Evolutionary conservation across 768 basidiomycete genomes (phyloP), one percentile per base, ranked within the genome.

Genomic region (Pisolithus microcarpus): DNA sequence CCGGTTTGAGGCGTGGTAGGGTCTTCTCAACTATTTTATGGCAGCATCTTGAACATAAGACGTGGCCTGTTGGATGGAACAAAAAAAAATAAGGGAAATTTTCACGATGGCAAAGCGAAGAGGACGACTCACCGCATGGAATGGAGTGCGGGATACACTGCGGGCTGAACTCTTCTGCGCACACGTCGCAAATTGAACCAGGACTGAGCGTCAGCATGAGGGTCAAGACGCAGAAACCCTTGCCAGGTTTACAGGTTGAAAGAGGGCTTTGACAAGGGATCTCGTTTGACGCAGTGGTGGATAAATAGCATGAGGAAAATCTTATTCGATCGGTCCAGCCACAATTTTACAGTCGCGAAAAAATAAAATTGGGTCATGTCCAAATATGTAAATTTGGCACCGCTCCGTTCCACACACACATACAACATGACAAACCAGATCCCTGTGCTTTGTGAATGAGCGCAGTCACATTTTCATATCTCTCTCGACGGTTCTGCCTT

Each of bases 161-260:
- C 52, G 80, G 73, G 64, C 83, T 83, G 70, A 79, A 90, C 75
- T 89, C 86, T 72, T 89, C 87, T 63, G 87, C 87, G 75, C 87
- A 90, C 64, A 90, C 87, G 77, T 90, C 87, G 82, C 87, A 90
- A 68, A 82, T 76, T 67, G 84, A 88, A 70, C 85, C 85, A 69
- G 85, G 80, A 73, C 73, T 77, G 64, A 90, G 84, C 67, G 87
- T 85, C 73, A 90, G 80, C 87, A 90, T 90, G 65, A 64, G 61
- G 63, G 64, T 65, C 66, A 67, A 69, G 66, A 63, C 69, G 63
- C 62, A 62, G 56, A 66, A 59, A 65, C 67, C 67, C 67, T 67
- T 65, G 65, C 60, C 65, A 67, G 61, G 67, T 68, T 65, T 63
- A 67, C 63, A 66, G 60, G 61, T 63, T 46, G 45, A 68, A 62